These are phyloP conservation scores for Aspergillus taichungensis DNA, from an alignment of 495 filamentous ascomycete genomes.

Conservation along the genomic window DNA sequence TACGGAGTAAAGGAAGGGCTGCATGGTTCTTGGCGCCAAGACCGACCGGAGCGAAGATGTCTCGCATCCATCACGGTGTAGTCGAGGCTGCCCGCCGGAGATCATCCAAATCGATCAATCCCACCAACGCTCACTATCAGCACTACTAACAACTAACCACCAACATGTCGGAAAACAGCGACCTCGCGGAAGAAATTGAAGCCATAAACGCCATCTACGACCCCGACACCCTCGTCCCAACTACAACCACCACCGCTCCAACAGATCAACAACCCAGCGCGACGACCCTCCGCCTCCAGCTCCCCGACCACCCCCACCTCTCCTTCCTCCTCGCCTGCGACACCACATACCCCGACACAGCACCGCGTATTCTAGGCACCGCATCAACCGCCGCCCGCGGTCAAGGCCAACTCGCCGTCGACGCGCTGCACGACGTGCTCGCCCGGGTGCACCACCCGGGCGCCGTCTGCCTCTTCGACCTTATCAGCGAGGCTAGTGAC, in stretches of 20 bases:
- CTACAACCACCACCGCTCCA: constrained; percentile 35
- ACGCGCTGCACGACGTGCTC: constrained; percentile 57
- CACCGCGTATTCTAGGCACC: constrained; percentile 61
- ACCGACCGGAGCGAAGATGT: too few species aligned
- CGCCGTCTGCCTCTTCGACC: constrained; percentile 78
- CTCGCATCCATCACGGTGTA: too few species aligned
- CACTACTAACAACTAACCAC: background rate
- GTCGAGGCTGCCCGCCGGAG: background rate
- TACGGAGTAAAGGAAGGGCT: too few species aligned
- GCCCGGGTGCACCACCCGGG: constrained; percentile 58
- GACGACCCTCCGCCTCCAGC: constrained; percentile 31
- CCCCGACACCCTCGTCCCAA: constrained; percentile 47
- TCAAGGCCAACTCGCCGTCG: constrained; percentile 56
- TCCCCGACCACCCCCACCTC: constrained; percentile 34
- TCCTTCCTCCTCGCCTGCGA: constrained; percentile 62
- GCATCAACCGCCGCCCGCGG: constrained; percentile 46
- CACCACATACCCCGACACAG: constrained; percentile 58
- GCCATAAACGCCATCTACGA: constrained; percentile 94
- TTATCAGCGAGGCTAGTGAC: constrained; percentile 53
- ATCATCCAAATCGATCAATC: too few species aligned
- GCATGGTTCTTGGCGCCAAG: too few species aligned
- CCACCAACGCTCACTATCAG: too few species aligned
- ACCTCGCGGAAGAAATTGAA: constrained; percentile 74
- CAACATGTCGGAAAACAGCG: constrained; percentile 37
- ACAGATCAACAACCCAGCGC: constrained; percentile 23